Evolutionary conservation across 2,329 filamentous ascomycete genomes (phyloP).

Genomic region (Lachnellula subtilissima): DNA sequence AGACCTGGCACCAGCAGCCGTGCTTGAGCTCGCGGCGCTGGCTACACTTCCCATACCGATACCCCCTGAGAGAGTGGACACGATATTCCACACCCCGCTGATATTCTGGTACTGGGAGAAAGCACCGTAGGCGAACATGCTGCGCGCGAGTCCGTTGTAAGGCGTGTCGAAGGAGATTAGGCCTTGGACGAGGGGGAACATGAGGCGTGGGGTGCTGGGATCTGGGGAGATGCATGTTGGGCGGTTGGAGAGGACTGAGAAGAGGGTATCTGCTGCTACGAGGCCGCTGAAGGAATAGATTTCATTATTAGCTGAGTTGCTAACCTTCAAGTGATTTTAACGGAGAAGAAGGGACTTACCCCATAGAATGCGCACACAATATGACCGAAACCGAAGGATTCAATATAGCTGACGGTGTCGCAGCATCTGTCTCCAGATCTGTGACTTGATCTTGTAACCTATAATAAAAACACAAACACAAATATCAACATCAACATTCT

Average conservation of each 20-base stretch:
- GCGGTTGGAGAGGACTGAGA: conserved; percentile 41
- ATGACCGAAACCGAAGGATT: conserved; percentile 77
- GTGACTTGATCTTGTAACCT: conserved; percentile 80
- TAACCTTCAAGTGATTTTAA: neutral
- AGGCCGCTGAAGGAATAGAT: conserved; percentile 55
- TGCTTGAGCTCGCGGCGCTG: conserved; percentile 11
- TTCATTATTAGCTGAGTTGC: neutral
- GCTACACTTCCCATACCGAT: conserved; percentile 28
- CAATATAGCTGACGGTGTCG: conserved; percentile 70
- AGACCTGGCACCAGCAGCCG: too few relatives aligned
- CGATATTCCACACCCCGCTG: conserved; percentile 51
- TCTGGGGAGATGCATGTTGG: conserved; percentile 40
- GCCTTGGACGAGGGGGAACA: conserved; percentile 74
- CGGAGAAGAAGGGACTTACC: conserved; percentile 36
- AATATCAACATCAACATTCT: neutral
- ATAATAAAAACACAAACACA: neutral
- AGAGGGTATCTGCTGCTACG: conserved; percentile 75
- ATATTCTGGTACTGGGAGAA: conserved; percentile 57
- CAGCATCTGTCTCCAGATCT: conserved; percentile 67
- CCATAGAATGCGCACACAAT: conserved; percentile 79
- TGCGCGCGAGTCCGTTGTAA: conserved; percentile 61
- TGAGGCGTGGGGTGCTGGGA: conserved; percentile 12
- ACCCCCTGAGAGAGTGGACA: conserved; percentile 48
- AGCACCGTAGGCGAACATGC: conserved; percentile 57
- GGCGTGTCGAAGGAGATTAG: conserved; percentile 83